These are phyloP conservation scores for Monosporascus sp. DNA, from an alignment of 2,329 filamentous ascomycete species.

Conservation along the genomic window DNA sequence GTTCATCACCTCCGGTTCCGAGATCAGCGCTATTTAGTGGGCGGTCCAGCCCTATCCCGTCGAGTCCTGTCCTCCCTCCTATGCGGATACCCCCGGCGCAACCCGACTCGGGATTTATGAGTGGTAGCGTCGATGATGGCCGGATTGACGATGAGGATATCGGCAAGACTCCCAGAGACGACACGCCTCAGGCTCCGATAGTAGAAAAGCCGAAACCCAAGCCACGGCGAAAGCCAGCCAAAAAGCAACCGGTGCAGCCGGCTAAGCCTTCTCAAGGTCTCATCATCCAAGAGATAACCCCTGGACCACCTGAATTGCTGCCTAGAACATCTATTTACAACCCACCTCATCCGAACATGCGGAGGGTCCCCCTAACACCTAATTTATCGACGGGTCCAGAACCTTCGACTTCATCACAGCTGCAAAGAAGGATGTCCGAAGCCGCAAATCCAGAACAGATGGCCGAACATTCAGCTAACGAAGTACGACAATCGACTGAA, in stretches of 20 bases:
- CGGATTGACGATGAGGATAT: slow-evolving; percentile 57
- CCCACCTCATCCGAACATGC: slow-evolving; percentile 20
- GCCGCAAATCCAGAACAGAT: background rate
- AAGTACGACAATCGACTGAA: background rate
- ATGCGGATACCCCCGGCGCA: slow-evolving; percentile 57
- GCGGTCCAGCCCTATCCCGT: slow-evolving; percentile 61
- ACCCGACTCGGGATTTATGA: slow-evolving; percentile 80
- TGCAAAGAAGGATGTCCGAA: background rate
- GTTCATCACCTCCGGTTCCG: slow-evolving; percentile 83
- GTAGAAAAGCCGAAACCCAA: slow-evolving; percentile 32
- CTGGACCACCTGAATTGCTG: slow-evolving; percentile 38
- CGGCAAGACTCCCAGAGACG: slow-evolving; percentile 35
- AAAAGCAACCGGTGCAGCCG: slow-evolving; percentile 20
- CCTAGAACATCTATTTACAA: slow-evolving; percentile 40
- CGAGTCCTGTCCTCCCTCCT: slow-evolving; percentile 71
- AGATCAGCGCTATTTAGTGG: slow-evolving; percentile 49
- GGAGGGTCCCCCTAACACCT: background rate
- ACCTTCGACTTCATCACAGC: background rate
- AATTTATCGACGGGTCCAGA: slow-evolving; percentile 2
- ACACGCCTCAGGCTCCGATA: slow-evolving; percentile 21
- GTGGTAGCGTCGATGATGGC: slow-evolving; percentile 63
- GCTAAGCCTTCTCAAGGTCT: slow-evolving; percentile 20
- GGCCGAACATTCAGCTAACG: background rate
- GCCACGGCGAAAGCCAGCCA: slow-evolving; percentile 24
- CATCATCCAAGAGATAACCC: slow-evolving; percentile 36